Base-by-base conservation (phyloP, 192 early-diverging fungal species). In the Spinellus fusiger region DNA sequence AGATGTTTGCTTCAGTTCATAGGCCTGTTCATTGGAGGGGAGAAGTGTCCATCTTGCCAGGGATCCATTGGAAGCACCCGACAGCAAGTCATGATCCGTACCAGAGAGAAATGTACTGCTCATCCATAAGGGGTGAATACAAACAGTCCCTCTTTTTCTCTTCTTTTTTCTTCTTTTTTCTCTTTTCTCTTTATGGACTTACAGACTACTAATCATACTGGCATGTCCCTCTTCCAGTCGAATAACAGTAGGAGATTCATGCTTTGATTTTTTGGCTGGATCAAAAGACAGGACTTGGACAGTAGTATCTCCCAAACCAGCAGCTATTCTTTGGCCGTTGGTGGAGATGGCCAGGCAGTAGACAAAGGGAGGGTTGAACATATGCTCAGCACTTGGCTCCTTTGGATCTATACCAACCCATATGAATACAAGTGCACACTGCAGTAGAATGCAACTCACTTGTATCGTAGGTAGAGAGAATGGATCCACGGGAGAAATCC, bases 311-410 rank as follows among this genome's bases (percentile, higher is more conserved):
- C 79, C 79, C 3, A 78, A 49, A 25, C 76, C 74, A 34, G 75
- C 59, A 9, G 74, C 79, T 29, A 72, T 56, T 32, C 65, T 68
- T 22, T 67, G 65, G 12, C 77, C 79, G 28, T 71, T 65, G 9
- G 64, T 60, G 61, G 73, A 71, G 4, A 54, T 31, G 1, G 55
- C 68, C 18, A 81, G 61, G 22, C 74, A 65, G 32, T 81, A 77
- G n/a, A 81, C 76, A 69, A 81, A 81, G 0, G 79, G 79, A 16
- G 79, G 79, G 28, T 81, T 81, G 62, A 78, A 78, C 50, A 81
- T 56, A 53, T 80, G 79, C 15, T 69, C 66, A 4, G 70, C 32
- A 35, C 49, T 33, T 28, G 71, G 56, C 34, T 73, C 46, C 23
- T 40, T 54, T 2, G 54, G 34, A 35, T 59, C 54, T 61, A 25